These are phyloP conservation scores for Nemania abortiva DNA, from an alignment of 2,329 filamentous ascomycete genomes.

Conservation along the genomic window DNA sequence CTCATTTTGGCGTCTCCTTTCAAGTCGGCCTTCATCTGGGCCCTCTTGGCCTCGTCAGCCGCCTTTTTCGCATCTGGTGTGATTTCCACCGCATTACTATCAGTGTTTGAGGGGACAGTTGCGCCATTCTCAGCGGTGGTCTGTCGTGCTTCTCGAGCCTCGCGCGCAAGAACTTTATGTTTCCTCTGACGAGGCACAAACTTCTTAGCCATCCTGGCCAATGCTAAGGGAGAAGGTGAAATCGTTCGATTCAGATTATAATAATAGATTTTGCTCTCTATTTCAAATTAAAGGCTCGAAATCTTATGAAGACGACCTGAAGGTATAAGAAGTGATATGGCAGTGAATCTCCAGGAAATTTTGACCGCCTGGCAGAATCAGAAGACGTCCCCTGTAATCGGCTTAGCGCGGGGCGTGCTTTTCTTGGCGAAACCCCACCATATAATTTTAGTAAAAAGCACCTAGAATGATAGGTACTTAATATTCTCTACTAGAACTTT, in stretches of 20 bases:
- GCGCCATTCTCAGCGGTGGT: slow-evolving; percentile 56
- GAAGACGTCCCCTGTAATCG: slow-evolving; percentile 6
- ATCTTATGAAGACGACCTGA: not conserved
- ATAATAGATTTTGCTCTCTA: not conserved
- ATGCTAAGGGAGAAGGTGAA: slow-evolving; percentile 17
- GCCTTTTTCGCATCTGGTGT: slow-evolving; percentile 60
- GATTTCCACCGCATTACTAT: slow-evolving; percentile 69
- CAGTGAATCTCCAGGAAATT: slow-evolving; percentile 43
- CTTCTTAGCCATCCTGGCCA: slow-evolving; percentile 61
- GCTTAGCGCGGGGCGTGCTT: slow-evolving; percentile 46
- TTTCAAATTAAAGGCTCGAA: not conserved
- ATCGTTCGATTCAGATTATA: slow-evolving; percentile 19
- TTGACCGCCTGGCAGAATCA: slow-evolving; percentile 52
- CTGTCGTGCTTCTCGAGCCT: slow-evolving; percentile 67
- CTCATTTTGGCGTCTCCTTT: slow-evolving; percentile 67
- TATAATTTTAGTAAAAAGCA: no score
- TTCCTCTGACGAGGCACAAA: slow-evolving; percentile 75
- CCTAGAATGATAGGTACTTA: no score
- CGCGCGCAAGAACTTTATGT: slow-evolving; percentile 75
- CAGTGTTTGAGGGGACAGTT: slow-evolving; percentile 50
- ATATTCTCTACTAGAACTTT: no score
- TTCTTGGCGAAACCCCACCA: not conserved
- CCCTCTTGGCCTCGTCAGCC: slow-evolving; percentile 65
- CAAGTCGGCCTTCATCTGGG: slow-evolving; percentile 66
- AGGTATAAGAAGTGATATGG: slow-evolving; percentile 7